phyloP scores from a whole-genome alignment of 495 filamentous ascomycete species.

The Sporormia fimetaria region DNA sequence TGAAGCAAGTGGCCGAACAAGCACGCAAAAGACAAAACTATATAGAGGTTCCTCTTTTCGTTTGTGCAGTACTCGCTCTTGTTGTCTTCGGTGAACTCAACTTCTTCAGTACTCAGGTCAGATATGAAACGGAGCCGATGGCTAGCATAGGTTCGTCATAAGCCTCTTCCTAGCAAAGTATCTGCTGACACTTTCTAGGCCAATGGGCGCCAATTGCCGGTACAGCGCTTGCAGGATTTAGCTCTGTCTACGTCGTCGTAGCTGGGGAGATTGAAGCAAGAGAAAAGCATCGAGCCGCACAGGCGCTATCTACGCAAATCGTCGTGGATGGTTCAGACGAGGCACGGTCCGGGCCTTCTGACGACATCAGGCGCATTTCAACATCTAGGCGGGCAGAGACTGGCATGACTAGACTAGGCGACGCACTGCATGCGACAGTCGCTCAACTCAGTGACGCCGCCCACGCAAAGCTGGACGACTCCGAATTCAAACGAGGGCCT shows the following conservation, averaged over 20 bases:
- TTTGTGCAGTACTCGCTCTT: conserved; percentile 43
- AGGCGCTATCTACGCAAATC: neutral
- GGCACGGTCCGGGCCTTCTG: too few relatives aligned
- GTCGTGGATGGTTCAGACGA: too few relatives aligned
- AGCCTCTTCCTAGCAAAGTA: neutral
- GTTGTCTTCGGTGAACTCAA: conserved; percentile 47
- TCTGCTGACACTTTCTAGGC: conserved; percentile 27
- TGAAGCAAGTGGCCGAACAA: conserved; percentile 37
- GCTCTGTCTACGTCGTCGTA: conserved; percentile 40
- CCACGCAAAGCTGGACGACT: conserved; percentile 31
- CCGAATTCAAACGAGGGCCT: conserved; percentile 36
- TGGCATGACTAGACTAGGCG: conserved; percentile 2
- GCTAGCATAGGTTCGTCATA: conserved; percentile 39
- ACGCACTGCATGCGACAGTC: conserved; percentile 9
- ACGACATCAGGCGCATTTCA: too few relatives aligned
- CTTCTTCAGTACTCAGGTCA: conserved; percentile 42
- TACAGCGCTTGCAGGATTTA: conserved; percentile 41
- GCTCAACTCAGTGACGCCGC: conserved; percentile 35
- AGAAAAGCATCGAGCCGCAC: neutral
- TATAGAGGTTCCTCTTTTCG: conserved; percentile 44
- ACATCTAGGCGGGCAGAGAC: too few relatives aligned
- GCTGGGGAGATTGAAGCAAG: conserved; percentile 28
- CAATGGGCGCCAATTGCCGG: conserved; percentile 49
- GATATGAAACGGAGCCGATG: conserved; percentile 46
- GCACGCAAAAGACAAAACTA: conserved; percentile 38